phyloP scores from a whole-genome alignment of 139 green algal species.

The Volvox reticuliferus region DNA sequence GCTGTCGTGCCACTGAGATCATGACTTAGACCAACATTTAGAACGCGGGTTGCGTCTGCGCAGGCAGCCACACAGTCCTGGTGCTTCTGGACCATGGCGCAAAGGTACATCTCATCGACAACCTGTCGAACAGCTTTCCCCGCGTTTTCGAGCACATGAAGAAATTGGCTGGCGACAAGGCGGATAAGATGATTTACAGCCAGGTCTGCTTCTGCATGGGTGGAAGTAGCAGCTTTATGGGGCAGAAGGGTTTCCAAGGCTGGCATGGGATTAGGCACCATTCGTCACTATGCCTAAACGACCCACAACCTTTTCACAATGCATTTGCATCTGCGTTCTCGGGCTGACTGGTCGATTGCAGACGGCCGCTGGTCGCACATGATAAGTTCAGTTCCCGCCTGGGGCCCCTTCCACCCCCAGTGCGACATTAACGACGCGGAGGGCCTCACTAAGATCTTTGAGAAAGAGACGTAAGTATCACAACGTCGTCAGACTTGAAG shows the following conservation, averaged over 20 bases:
- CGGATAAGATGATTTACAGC: slow-evolving; percentile 84
- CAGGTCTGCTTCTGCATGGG: slow-evolving; percentile 62
- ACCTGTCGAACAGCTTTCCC: slow-evolving; percentile 92
- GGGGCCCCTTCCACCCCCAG: slow-evolving; percentile 17
- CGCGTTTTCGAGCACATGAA: slow-evolving; percentile 88
- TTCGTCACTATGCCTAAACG: too few species aligned
- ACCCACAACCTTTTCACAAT: too few species aligned
- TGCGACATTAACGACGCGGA: slow-evolving; percentile 64
- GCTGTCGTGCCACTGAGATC: too few species aligned
- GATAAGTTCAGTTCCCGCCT: neutral
- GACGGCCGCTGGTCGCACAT: neutral
- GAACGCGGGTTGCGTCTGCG: neutral
- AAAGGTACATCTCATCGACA: slow-evolving; percentile 91
- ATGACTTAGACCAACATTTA: too few species aligned
- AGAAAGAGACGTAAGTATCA: slow-evolving; percentile 56
- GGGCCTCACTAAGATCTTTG: slow-evolving; percentile 58
- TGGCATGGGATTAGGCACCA: too few species aligned
- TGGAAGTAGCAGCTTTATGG: too few species aligned
- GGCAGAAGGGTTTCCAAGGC: too few species aligned
- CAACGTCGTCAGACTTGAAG: too few species aligned
- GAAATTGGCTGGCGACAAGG: slow-evolving; percentile 86
- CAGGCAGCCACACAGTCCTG: slow-evolving; percentile 93
- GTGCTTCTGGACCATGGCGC: slow-evolving; percentile 87
- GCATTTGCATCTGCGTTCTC: too few species aligned
- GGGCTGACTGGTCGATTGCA: too few species aligned